Conservation (phyloP, 345 rosid species). For the Jatropha curcas region DNA sequence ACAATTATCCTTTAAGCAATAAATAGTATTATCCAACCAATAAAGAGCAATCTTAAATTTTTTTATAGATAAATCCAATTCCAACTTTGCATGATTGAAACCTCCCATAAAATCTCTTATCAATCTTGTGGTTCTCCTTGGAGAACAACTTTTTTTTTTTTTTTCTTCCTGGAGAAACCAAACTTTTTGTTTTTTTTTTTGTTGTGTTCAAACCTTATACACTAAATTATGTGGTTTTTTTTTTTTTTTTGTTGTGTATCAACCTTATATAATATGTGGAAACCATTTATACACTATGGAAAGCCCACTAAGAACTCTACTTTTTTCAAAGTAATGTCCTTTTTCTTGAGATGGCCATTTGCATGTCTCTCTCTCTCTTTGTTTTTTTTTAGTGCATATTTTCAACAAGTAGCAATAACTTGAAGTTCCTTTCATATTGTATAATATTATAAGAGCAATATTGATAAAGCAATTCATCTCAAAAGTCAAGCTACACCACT, state of each 20-base stretch:
- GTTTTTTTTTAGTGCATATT: not conserved
- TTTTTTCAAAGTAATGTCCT: not conserved
- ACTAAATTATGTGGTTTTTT: not conserved
- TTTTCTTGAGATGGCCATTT: not conserved
- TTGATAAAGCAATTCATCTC: not conserved
- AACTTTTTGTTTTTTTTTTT: no score
- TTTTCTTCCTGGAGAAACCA: no score
- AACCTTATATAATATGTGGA: not conserved
- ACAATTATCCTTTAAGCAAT: no score
- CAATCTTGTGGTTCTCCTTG: constrained; percentile 12
- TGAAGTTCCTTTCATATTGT: not conserved
- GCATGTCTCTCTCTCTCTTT: not conserved
- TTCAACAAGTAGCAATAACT: not conserved
- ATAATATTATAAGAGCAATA: no score
- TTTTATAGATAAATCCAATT: not conserved
- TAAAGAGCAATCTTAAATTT: no score
- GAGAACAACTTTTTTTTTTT: constrained; percentile 1
- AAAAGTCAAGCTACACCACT: constrained; percentile 11
- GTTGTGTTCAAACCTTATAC: constrained; percentile 2
- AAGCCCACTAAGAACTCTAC: not conserved
- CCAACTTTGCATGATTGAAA: constrained; percentile 16
- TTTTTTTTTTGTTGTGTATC: not conserved
- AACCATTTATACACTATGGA: constrained; percentile 13
- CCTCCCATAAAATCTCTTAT: not conserved
- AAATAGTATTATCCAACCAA: no score